These are phyloP conservation scores for Dalbergia cultrata DNA, from an alignment of 306 rosid species.

Conservation along the genomic window DNA sequence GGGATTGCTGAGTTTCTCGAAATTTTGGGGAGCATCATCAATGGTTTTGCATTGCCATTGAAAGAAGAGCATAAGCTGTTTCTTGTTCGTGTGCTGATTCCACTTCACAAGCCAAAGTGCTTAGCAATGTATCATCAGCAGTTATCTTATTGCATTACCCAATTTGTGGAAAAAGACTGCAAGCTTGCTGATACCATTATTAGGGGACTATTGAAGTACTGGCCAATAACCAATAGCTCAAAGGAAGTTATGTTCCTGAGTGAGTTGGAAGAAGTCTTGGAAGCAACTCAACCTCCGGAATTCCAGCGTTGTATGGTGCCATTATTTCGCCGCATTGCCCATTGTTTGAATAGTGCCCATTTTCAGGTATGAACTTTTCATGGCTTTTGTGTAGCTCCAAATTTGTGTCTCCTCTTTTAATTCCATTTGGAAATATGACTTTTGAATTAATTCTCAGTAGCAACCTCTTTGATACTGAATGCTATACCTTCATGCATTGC, in stretches of 20 bases:
- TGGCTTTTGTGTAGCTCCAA: slow-evolving; percentile 9
- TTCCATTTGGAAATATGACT: slow-evolving; percentile 8
- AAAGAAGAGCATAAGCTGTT: slow-evolving; percentile 86
- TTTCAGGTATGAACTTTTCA: slow-evolving; percentile 68
- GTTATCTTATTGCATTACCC: slow-evolving; percentile 76
- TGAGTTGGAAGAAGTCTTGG: slow-evolving; percentile 87
- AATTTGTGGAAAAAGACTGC: slow-evolving; percentile 89
- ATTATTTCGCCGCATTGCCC: slow-evolving; percentile 69
- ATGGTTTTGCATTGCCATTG: slow-evolving; percentile 79
- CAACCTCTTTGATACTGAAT: slow-evolving; percentile 18
- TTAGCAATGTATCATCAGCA: slow-evolving; percentile 82
- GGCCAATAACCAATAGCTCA: slow-evolving; percentile 88
- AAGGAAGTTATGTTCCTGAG: slow-evolving; percentile 87
- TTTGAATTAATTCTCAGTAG: not conserved
- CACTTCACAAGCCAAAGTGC: slow-evolving; percentile 85
- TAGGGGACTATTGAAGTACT: slow-evolving; percentile 85
- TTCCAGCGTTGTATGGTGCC: slow-evolving; percentile 90
- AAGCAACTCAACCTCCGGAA: slow-evolving; percentile 83
- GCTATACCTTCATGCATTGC: slow-evolving; percentile 8
- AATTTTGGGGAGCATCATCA: slow-evolving; percentile 82
- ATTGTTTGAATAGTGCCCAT: slow-evolving; percentile 78
- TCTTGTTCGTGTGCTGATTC: slow-evolving; percentile 74
- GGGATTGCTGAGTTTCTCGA: slow-evolving; percentile 76
- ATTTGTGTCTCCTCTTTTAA: not conserved
- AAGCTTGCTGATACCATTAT: slow-evolving; percentile 88